Conservation (phyloP, 768 basidiomycete genomes). For the Arthromyces matolae region DNA sequence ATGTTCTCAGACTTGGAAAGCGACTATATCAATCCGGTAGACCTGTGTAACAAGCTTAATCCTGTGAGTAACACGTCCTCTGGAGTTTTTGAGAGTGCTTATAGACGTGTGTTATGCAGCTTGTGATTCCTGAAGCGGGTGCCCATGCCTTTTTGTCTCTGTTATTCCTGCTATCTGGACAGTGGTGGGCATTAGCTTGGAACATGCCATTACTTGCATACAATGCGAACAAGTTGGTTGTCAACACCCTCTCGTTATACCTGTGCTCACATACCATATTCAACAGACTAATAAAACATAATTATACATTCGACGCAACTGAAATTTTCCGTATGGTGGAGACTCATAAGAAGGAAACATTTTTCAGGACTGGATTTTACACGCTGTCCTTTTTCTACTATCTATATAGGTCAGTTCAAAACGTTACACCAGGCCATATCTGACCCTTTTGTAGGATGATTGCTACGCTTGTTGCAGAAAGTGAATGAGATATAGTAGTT, state of each 20-base stretch:
- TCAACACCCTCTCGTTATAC: not conserved
- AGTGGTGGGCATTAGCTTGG: constrained; percentile 89
- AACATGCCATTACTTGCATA: constrained; percentile 86
- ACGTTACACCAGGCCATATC: not conserved
- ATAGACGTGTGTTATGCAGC: constrained; percentile 43
- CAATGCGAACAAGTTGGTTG: constrained; percentile 91
- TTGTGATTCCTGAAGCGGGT: constrained; percentile 93
- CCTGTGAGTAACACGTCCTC: constrained; percentile 51
- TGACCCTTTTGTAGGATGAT: constrained; percentile 58
- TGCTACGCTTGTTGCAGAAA: constrained; percentile 76
- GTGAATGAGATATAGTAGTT: constrained; percentile 40
- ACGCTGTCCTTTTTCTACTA: constrained; percentile 90
- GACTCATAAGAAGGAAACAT: constrained; percentile 93
- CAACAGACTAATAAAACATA: constrained; percentile 80
- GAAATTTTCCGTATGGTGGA: constrained; percentile 96
- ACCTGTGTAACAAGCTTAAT: constrained; percentile 98
- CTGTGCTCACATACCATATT: not conserved
- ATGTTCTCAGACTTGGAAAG: constrained; percentile 99
- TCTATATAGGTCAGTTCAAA: constrained; percentile 66
- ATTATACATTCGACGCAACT: constrained; percentile 99
- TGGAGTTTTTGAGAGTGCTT: not conserved
- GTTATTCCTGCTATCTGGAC: constrained; percentile 90
- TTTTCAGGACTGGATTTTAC: constrained; percentile 91
- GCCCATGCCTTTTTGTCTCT: constrained; percentile 88
- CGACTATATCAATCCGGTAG: constrained; percentile 99